phyloP scores from a whole-genome alignment of 2,329 filamentous ascomycete genomes.

The Penicillium capsulatum region DNA sequence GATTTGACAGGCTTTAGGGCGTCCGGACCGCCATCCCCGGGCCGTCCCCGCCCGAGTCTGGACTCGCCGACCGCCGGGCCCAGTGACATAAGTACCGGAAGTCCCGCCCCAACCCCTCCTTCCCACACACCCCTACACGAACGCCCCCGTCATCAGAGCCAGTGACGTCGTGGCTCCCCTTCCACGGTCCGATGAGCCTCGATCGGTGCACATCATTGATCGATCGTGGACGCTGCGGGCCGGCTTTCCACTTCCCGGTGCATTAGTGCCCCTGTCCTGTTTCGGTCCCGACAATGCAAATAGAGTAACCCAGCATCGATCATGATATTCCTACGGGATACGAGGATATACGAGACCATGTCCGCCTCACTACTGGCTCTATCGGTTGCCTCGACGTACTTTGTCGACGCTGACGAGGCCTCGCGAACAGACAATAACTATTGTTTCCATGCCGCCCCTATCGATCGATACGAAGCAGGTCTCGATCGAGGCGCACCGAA shows the following conservation, averaged over 20 bases:
- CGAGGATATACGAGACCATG: slow-evolving; percentile 2
- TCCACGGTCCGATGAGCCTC: slow-evolving; percentile 12
- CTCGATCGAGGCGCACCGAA: background rate
- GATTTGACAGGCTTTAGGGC: slow-evolving; percentile 21
- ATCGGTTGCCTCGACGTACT: slow-evolving; percentile 10
- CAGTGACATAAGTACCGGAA: background rate
- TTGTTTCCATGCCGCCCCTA: background rate
- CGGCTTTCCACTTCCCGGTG: slow-evolving; percentile 7
- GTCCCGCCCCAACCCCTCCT: too few species aligned
- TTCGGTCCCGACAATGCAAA: slow-evolving; percentile 19
- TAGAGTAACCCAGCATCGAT: slow-evolving; percentile 16
- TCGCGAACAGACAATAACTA: slow-evolving; percentile 9
- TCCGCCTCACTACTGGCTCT: background rate
- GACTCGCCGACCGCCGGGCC: background rate
- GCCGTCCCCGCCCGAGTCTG: slow-evolving; percentile 12
- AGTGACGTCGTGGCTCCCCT: slow-evolving; percentile 14
- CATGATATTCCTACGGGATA: slow-evolving; percentile 9
- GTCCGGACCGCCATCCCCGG: slow-evolving; percentile 20
- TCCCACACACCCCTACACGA: too few species aligned
- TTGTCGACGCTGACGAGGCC: slow-evolving; percentile 5
- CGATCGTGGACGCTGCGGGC: slow-evolving; percentile 15
- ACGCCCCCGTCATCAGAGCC: too few species aligned
- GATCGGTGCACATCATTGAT: slow-evolving; percentile 22
- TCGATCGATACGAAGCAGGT: slow-evolving; percentile 9
- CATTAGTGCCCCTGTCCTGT: slow-evolving; percentile 8